Evolutionary conservation across 352 stramenopile genomes (phyloP), one percentile per base, ranked within the genome.

Genomic region (Phytophthora capsici): DNA sequence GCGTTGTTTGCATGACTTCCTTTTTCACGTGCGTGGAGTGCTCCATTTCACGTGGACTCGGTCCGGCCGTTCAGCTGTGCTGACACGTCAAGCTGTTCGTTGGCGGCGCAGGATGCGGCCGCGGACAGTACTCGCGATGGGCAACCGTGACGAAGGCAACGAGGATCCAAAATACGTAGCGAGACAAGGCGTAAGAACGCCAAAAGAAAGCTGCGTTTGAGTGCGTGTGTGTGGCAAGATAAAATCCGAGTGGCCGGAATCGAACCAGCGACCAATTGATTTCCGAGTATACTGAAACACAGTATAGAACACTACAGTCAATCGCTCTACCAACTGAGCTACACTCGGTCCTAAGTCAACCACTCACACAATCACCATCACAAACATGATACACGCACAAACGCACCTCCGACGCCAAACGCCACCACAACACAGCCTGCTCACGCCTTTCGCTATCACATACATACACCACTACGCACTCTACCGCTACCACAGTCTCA

Each of bases 251-350:
- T 38, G 32, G 32, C 32, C 32, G 32, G 32, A 38, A 38, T 38
- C 32, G 32, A 38, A 38, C 32, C 32, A 38, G 32, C 32, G 32
- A 38, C 32, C 32, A 38, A 38, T 38, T 38, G 32, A 38, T 38
- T 38, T 38, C 32, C 32, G 4, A 38, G 32, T 38, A 38, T 38
- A 38, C 38, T 45, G 38, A 45, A 45, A 23, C 38, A 45, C 38
- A 45, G 38, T 45, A 45, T 45, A 45, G 38, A 45, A 45, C 38
- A 45, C 38, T 45, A 45, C 38, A 45, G 38, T 45, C 38, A 45
- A 45, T 45, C 38, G 38, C 38, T 45, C 38, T 45, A 38, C 32
- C 32, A 38, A 38, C 32, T 38, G 32, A 38, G 32, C 32, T 38
- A 38, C 32, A 38, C 32, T 38, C 32, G 32, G 32, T 38, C 32